phyloP scores from a whole-genome alignment of 768 basidiomycete genomes.

The Russula sp. region DNA sequence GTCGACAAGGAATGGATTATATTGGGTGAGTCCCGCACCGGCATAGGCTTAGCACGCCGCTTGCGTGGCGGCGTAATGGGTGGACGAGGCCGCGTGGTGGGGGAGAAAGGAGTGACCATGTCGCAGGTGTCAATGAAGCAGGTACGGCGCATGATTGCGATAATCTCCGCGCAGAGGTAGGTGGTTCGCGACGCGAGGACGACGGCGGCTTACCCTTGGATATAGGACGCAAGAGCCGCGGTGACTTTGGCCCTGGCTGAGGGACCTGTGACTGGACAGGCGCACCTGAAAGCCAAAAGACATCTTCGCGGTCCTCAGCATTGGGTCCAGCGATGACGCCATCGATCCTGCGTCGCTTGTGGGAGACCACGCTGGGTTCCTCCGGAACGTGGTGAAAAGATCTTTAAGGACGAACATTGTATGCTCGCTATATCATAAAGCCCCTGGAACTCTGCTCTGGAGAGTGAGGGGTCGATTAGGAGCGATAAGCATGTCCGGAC shows the following conservation, averaged over 20 bases:
- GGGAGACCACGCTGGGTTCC: too few species aligned
- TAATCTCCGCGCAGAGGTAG: neutral
- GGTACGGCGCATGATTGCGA: slow-evolving; percentile 21
- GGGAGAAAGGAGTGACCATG: slow-evolving; percentile 10
- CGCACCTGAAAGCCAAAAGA: slow-evolving; percentile 19
- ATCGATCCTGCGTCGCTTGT: too few species aligned
- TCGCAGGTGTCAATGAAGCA: neutral
- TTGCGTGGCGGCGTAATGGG: slow-evolving; percentile 20
- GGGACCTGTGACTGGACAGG: neutral
- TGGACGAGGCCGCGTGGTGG: slow-evolving; percentile 21
- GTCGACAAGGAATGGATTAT: too few species aligned
- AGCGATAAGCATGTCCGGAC: too few species aligned
- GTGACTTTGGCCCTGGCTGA: slow-evolving; percentile 9
- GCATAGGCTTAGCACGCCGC: neutral
- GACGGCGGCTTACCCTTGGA: slow-evolving; percentile 13
- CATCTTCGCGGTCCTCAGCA: slow-evolving; percentile 22
- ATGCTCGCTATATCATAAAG: too few species aligned
- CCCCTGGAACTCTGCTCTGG: too few species aligned
- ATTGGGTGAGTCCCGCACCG: too few species aligned
- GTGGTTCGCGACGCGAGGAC: slow-evolving; percentile 12
- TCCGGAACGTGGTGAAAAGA: slow-evolving; percentile 28
- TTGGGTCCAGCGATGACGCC: slow-evolving; percentile 13
- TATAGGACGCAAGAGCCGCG: slow-evolving; percentile 9
- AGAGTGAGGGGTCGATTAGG: too few species aligned
- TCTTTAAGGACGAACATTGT: too few species aligned